phyloP scores from a whole-genome alignment of 2,329 filamentous ascomycete species.

The Penicillium sp. region DNA sequence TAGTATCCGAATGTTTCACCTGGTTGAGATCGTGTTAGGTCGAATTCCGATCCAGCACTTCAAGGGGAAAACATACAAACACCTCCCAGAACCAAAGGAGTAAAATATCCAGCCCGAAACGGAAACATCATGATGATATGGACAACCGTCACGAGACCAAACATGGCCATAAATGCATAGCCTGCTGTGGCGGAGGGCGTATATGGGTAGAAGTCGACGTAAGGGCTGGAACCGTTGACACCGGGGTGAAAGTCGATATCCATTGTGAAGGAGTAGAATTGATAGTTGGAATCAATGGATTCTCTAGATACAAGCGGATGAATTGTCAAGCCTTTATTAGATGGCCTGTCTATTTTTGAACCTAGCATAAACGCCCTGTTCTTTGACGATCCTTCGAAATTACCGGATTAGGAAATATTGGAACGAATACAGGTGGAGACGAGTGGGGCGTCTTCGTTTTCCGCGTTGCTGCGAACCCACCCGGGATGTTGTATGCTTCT shows the following conservation, averaged over 20 bases:
- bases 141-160: slow-evolving; percentile 29
- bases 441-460: too few species aligned
- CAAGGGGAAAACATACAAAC: slow-evolving; percentile 28
- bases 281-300: background rate
- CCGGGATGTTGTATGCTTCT: too few species aligned
- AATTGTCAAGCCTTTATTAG: background rate
- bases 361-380: background rate
- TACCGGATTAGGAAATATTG: slow-evolving; percentile 24
- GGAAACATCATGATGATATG: slow-evolving; percentile 35
- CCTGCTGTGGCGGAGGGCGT: slow-evolving; percentile 34
- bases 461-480: too few species aligned
- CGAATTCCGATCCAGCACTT: too few species aligned
- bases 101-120: slow-evolving; percentile 36
- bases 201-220: slow-evolving; percentile 39
- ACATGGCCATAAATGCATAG: slow-evolving; percentile 37
- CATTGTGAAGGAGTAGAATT: slow-evolving; percentile 18
- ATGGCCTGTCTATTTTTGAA: background rate
- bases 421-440: slow-evolving; percentile 30
- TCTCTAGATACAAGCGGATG: background rate
- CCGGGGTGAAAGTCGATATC: slow-evolving; percentile 33
- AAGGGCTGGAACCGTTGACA: slow-evolving; percentile 30
- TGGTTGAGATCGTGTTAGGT: slow-evolving; percentile 7
- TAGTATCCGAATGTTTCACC: slow-evolving; percentile 40
- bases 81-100: slow-evolving; percentile 38
- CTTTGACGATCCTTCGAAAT: background rate